These are phyloP conservation scores for Geosmithia putterillii DNA, from an alignment of 2,329 filamentous ascomycete species.

Conservation along the genomic window DNA sequence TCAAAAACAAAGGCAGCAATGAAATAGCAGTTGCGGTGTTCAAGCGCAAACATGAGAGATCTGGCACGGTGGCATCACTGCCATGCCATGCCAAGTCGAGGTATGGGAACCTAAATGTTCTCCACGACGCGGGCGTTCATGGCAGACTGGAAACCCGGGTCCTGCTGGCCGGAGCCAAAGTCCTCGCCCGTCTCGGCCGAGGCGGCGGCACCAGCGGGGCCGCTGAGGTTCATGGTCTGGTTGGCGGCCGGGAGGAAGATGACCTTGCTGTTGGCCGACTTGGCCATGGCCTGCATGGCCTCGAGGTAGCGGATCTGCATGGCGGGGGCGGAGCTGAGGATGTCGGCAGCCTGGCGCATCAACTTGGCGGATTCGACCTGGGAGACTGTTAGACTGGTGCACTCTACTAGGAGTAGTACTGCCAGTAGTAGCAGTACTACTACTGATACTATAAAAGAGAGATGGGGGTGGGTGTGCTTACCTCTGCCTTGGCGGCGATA, in stretches of 20 bases:
- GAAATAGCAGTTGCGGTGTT: too few relatives aligned
- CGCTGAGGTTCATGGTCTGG: conserved; percentile 37
- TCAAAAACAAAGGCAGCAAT: too few relatives aligned
- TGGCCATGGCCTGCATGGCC: conserved; percentile 98
- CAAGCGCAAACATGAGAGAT: too few relatives aligned
- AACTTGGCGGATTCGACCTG: conserved; percentile 86
- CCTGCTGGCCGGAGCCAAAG: conserved; percentile 37
- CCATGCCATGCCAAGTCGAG: too few relatives aligned
- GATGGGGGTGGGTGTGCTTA: conserved; percentile 10
- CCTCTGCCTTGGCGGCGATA: conserved; percentile 88
- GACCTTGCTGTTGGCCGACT: conserved; percentile 79
- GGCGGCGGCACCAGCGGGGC: conserved; percentile 30
- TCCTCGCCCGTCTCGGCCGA: conserved; percentile 23
- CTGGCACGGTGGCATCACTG: too few relatives aligned
- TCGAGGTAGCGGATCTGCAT: conserved; percentile 99
- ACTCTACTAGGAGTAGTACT: too few relatives aligned
- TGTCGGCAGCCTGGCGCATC: conserved; percentile 88
- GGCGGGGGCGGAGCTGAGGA: conserved; percentile 78
- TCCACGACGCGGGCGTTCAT: conserved; percentile 75
- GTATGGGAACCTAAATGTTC: conserved; percentile 52
- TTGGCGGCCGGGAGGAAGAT: conserved; percentile 60
- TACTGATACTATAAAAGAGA: too few relatives aligned
- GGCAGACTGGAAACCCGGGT: conserved; percentile 60
- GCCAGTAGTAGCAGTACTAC: too few relatives aligned
- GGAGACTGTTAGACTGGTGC: background rate